Evolutionary conservation across 306 rosid species (phyloP).

Genomic region (Pterocarpus macrocarpus): DNA sequence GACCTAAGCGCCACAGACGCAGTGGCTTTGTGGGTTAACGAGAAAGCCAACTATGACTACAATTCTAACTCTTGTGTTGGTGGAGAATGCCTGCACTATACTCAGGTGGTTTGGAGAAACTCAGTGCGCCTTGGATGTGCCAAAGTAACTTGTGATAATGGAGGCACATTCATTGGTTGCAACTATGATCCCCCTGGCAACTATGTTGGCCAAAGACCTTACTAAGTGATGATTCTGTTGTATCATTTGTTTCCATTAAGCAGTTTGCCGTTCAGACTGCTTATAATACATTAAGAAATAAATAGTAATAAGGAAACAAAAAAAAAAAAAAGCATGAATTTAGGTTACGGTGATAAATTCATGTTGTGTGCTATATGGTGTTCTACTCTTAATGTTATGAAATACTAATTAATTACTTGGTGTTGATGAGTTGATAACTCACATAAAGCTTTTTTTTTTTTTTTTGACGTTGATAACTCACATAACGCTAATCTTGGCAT

Average conservation of each 20-base stretch:
- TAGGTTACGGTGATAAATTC: too few relatives aligned
- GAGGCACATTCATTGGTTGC: conserved; percentile 49
- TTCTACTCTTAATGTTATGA: too few relatives aligned
- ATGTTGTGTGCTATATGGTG: too few relatives aligned
- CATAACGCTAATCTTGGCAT: too few relatives aligned
- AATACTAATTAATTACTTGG: too few relatives aligned
- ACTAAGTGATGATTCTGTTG: background rate
- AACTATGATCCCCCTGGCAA: conserved; percentile 65
- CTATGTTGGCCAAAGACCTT: conserved; percentile 50
- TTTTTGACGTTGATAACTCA: too few relatives aligned
- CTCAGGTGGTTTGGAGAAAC: conserved; percentile 64
- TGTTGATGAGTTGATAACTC: too few relatives aligned
- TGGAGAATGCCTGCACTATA: conserved; percentile 54
- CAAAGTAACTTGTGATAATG: conserved; percentile 56
- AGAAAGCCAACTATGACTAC: conserved; percentile 51
- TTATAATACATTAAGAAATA: background rate
- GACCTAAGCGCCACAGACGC: conserved; percentile 37
- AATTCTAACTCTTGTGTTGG: conserved; percentile 44
- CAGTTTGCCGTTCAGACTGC: background rate
- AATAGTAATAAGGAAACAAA: background rate
- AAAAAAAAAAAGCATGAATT: too few relatives aligned
- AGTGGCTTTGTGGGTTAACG: conserved; percentile 50
- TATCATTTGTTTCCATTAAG: background rate
- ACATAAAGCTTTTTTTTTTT: too few relatives aligned
- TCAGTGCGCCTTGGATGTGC: conserved; percentile 58